Evolutionary conservation across 202 grass and related monocot species (phyloP), one percentile per base, ranked within the genome.

Genomic region (Thinopyrum obtusiflorum): DNA sequence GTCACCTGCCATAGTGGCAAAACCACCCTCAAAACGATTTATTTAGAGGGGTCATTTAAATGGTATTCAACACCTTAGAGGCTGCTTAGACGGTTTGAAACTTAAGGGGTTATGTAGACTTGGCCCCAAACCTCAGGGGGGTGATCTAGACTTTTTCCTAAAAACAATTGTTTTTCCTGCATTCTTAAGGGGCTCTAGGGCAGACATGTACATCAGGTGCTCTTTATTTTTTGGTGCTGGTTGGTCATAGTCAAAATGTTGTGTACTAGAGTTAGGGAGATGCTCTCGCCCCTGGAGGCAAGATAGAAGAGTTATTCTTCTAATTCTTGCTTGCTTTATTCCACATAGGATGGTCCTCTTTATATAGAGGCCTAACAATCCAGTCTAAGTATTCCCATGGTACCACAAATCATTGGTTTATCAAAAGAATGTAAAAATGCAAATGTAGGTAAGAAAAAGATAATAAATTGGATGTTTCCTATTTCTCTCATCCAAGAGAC

Each of bases 221-320:
- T n/a, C n/a, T n/a, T 61, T 80, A 39, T 80, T 11, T 66, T 74
- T 18, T 65, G 77, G 42, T 37, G 23, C 28, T 77, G 23, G 5
- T 40, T 68, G 9, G 11, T 26, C 25, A 78, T 69, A 53, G 12
- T 65, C 66, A 73, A 60, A 82, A 89, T 32, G 37, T 39, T 39
- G 37, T 39, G 37, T 39, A 39, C 37, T 0, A 39, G 36, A 7
- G 36, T 37, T 37, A 37, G 36, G 36, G 36, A 37, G 36, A 37
- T 6, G 7, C 36, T 9, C 36, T 37, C 36, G 7, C 36, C 36
- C 36, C 36, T 37, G 36, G 36, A 37, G 36, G 36, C 36, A 37
- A 37, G 36, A 37, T 37, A 37, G 36, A 37, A 37, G 36, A 37
- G 9, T 7, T 37, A 7, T 37, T 37, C 36, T 37, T 37, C 36